Conservation (phyloP, 129 eudicot species). For the Artemisia tridentata region DNA sequence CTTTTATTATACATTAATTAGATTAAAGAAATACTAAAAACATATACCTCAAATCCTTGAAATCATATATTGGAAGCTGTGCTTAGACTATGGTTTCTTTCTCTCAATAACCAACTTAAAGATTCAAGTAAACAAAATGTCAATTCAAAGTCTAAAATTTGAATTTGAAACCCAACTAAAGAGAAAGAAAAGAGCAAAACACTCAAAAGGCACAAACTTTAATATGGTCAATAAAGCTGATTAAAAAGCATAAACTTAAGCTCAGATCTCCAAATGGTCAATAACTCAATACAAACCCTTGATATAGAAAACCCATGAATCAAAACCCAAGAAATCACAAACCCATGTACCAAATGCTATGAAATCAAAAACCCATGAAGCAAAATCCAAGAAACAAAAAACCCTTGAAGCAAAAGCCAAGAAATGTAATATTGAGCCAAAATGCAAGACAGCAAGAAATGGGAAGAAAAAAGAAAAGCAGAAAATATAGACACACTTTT, state of each 20-base stretch:
- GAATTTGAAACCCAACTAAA: slow-evolving; percentile 30
- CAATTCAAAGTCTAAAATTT: slow-evolving; percentile 25
- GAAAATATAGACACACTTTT: slow-evolving; percentile 28
- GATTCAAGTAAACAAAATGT: slow-evolving; percentile 7
- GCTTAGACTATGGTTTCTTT: slow-evolving; percentile 23
- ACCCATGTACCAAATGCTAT: not conserved
- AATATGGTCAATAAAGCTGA: slow-evolving; percentile 35
- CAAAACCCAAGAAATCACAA: slow-evolving; percentile 15
- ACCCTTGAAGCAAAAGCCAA: slow-evolving; percentile 12
- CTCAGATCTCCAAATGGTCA: slow-evolving; percentile 35
- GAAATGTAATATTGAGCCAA: slow-evolving; percentile 23
- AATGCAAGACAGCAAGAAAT: slow-evolving; percentile 65
- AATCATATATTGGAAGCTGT: slow-evolving; percentile 16
- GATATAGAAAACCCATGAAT: slow-evolving; percentile 15
- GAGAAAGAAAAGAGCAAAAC: slow-evolving; percentile 22
- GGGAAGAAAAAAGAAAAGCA: slow-evolving; percentile 34
- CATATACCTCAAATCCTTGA: slow-evolving; percentile 20
- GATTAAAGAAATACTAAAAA: slow-evolving; percentile 16
- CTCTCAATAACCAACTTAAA: slow-evolving; percentile 24
- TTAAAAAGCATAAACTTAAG: slow-evolving; percentile 28
- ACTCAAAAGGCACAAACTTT: slow-evolving; percentile 39
- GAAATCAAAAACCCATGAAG: slow-evolving; percentile 15
- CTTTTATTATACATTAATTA: not conserved
- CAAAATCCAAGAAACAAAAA: slow-evolving; percentile 7
- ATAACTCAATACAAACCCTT: slow-evolving; percentile 23